Evolutionary conservation across 1,139 yeast species (phyloP).

Genomic region (Saccharomyces hybrid): DNA sequence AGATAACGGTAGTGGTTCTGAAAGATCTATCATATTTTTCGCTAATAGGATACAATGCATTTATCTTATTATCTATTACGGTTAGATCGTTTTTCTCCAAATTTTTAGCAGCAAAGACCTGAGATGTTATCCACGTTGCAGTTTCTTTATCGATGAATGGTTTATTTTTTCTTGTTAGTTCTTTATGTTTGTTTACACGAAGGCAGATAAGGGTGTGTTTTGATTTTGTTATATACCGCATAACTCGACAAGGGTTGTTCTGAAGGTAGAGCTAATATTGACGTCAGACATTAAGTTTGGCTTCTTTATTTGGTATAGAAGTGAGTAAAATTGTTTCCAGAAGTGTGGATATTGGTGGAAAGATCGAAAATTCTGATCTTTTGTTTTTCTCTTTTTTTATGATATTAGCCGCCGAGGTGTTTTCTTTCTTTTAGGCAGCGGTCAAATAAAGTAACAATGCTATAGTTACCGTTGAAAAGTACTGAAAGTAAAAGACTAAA

Average conservation of each 20-base stretch:
- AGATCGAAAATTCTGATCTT: background rate
- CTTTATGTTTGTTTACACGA: background rate
- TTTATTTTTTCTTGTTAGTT: background rate
- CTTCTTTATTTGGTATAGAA: background rate
- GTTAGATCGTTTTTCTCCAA: slow-evolving; percentile 5
- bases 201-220: background rate
- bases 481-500: background rate
- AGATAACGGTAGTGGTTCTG: slow-evolving; percentile 10
- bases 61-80: slow-evolving; percentile 13
- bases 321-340: background rate
- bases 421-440: background rate
- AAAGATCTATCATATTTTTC: slow-evolving; percentile 22
- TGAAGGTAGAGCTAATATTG: slow-evolving; percentile 12
- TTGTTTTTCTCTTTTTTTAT: background rate
- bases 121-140: slow-evolving; percentile 20
- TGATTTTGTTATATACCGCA: slow-evolving; percentile 11
- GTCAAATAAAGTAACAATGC: background rate
- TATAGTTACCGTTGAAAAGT: background rate
- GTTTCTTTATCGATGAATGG: slow-evolving; percentile 8
- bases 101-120: slow-evolving; percentile 8
- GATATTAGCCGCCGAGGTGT: background rate
- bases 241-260: slow-evolving; percentile 14
- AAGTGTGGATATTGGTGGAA: background rate
- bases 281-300: background rate
- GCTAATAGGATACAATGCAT: slow-evolving; percentile 17